Evolutionary conservation across 768 basidiomycete species (phyloP).

Genomic region (Kwoniella dendrophila): DNA sequence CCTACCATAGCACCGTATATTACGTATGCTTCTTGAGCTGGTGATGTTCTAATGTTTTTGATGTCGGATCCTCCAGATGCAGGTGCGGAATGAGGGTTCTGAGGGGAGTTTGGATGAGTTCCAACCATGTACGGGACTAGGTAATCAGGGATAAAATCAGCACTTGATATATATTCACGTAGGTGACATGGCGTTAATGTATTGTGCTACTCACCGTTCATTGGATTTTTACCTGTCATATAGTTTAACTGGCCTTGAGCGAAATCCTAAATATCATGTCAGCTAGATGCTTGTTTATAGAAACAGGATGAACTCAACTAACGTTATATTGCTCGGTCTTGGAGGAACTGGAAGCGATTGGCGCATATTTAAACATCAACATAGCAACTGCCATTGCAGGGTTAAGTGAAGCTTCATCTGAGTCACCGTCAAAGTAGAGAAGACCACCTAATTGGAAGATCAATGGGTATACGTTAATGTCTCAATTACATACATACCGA

Average conservation of each 20-base stretch:
- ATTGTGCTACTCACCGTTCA: constrained; percentile 66
- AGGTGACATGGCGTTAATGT: too few species aligned
- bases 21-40: constrained; percentile 70
- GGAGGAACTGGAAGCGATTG: constrained; percentile 66
- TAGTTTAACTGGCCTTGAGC: constrained; percentile 80
- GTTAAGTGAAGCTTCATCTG: constrained; percentile 72
- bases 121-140: constrained; percentile 84
- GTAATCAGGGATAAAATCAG: constrained; percentile 17
- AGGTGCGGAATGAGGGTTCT: constrained; percentile 86
- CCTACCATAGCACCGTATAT: constrained; percentile 88
- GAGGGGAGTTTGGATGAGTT: constrained; percentile 82
- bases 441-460: constrained; percentile 78
- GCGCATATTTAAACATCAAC: constrained; percentile 75
- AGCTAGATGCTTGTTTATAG: not conserved
- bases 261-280: constrained; percentile 61
- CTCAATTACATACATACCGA: not conserved
- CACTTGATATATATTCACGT: not conserved
- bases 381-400: constrained; percentile 85
- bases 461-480: too few species aligned
- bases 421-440: constrained; percentile 79
- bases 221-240: constrained; percentile 82
- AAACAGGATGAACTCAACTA: constrained; percentile 26
- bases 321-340: constrained; percentile 69
- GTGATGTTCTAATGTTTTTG: constrained; percentile 69
- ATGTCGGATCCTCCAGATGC: constrained; percentile 80